These are phyloP conservation scores for Hirsutella rhossiliensis DNA, from an alignment of 2,329 filamentous ascomycete genomes.

Conservation along the genomic window DNA sequence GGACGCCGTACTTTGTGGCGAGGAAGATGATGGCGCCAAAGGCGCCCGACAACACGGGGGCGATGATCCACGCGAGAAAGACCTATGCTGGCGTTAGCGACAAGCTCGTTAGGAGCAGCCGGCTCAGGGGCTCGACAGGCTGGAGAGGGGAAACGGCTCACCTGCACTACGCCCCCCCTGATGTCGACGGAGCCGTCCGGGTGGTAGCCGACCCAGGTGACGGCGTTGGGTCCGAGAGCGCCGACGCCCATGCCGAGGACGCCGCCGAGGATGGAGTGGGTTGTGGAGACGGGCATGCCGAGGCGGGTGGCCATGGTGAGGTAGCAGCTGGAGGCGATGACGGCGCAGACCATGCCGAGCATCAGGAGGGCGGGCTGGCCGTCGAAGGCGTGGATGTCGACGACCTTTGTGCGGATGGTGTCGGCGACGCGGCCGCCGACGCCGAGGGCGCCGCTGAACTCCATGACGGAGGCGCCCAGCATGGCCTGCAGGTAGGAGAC, in stretches of 20 bases:
- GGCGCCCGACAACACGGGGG: slow-evolving; percentile 39
- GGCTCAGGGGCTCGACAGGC: too few species aligned
- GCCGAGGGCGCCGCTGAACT: slow-evolving; percentile 48
- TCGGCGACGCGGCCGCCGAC: slow-evolving; percentile 49
- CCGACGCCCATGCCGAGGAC: slow-evolving; percentile 49
- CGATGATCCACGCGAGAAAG: slow-evolving; percentile 49
- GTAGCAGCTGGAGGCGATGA: slow-evolving; percentile 39
- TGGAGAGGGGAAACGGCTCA: slow-evolving; percentile 2
- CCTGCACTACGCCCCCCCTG: slow-evolving; percentile 39
- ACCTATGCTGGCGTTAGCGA: slow-evolving; percentile 24
- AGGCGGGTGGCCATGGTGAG: slow-evolving; percentile 42
- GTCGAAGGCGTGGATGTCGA: slow-evolving; percentile 34
- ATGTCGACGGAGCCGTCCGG: slow-evolving; percentile 22
- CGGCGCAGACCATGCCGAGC: slow-evolving; percentile 45
- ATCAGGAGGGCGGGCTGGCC: slow-evolving; percentile 39
- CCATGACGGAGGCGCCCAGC: slow-evolving; percentile 45
- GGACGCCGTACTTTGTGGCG: slow-evolving; percentile 43
- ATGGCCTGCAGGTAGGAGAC: slow-evolving; percentile 49
- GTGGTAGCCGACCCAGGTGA: slow-evolving; percentile 40
- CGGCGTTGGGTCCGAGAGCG: slow-evolving; percentile 33
- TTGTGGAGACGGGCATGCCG: slow-evolving; percentile 49
- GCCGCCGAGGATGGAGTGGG: slow-evolving; percentile 47
- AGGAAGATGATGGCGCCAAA: slow-evolving; percentile 44
- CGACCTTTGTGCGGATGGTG: slow-evolving; percentile 49
- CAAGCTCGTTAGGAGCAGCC: too few species aligned